A percentile compares a stretch with the other conserved stretches of the same genome.
These are phyloP conservation scores for Aspergillus fumigatus DNA, from an alignment of 2,329 filamentous ascomycete species.

Conservation along the genomic window DNA sequence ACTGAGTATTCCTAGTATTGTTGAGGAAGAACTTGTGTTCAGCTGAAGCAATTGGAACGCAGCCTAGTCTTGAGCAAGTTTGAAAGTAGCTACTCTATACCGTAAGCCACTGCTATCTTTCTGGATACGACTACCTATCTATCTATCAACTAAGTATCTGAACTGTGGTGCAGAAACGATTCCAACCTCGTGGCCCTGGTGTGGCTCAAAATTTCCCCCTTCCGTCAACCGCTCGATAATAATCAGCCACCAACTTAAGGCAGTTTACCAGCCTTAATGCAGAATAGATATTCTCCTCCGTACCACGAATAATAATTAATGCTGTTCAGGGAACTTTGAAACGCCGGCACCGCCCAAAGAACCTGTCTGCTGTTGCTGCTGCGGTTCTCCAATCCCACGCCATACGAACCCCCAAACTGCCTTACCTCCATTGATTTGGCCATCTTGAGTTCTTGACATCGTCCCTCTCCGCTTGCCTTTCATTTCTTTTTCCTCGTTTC, in stretches of 20 bases:
- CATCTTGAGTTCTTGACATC: background rate
- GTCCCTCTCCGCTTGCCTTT: slow-evolving; percentile 1
- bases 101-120: no score
- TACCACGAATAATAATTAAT: background rate
- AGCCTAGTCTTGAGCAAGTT: no score
- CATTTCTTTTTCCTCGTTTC: slow-evolving; percentile 2
- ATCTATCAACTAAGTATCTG: background rate
- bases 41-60: no score
- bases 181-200: background rate
- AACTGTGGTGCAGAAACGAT: background rate
- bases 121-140: background rate
- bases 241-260: background rate
- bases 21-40: no score
- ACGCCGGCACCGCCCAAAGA: slow-evolving; percentile 17
- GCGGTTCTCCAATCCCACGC: slow-evolving; percentile 7
- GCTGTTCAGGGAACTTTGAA: slow-evolving; percentile 19
- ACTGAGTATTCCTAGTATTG: no score
- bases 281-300: background rate
- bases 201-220: background rate
- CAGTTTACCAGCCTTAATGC: background rate
- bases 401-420: background rate
- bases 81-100: no score
- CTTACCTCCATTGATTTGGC: background rate
- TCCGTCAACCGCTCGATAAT: background rate
- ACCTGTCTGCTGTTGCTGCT: slow-evolving; percentile 9